Percentiles rank a stretch among this genome's conserved stretches.
These are phyloP conservation scores for Lecanicillium sp. DNA, from an alignment of 2,329 filamentous ascomycete genomes.

Conservation along the genomic window DNA sequence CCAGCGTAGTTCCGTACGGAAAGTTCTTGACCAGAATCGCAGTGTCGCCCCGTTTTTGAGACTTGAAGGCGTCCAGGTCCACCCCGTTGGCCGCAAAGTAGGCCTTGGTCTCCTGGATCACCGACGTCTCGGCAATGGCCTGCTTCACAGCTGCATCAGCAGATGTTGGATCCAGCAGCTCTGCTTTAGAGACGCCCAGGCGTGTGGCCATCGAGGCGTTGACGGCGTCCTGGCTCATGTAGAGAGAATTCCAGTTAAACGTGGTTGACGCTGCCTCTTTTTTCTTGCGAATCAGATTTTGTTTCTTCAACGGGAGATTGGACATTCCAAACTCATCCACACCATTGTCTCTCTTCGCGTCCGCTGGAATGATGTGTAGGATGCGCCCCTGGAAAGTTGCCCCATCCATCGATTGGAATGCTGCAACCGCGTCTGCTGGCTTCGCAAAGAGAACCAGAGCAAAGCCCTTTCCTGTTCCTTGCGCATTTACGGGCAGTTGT, in stretches of 20 bases:
- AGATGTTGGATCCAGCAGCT: conserved; percentile 90
- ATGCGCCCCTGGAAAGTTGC: conserved; percentile 88
- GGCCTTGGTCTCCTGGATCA: conserved; percentile 92
- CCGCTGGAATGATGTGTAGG: conserved; percentile 80
- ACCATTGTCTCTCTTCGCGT: conserved; percentile 71
- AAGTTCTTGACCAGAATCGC: conserved; percentile 94
- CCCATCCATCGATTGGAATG: conserved; percentile 73
- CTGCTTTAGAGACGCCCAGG: conserved; percentile 82
- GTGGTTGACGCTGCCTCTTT: conserved; percentile 67
- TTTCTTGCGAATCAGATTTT: conserved; percentile 82
- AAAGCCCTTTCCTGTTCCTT: conserved; percentile 78
- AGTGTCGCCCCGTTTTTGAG: conserved; percentile 73
- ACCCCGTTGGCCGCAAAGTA: conserved; percentile 87
- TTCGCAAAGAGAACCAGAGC: conserved; percentile 76
- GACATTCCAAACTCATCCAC: conserved; percentile 85
- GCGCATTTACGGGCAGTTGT: conserved; percentile 70
- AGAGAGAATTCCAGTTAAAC: conserved; percentile 99
- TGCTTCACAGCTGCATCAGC: conserved; percentile 93
- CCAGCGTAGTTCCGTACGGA: conserved; percentile 69
- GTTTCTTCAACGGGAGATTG: conserved; percentile 89
- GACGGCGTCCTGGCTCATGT: conserved; percentile 94
- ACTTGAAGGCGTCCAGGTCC: conserved; percentile 86
- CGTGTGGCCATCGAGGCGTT: conserved; percentile 82
- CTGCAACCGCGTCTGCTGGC: conserved; percentile 64
- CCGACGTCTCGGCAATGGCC: conserved; percentile 89